phyloP scores from a whole-genome alignment of 2,329 filamentous ascomycete genomes.

The Nothomitra cinnamomea region DNA sequence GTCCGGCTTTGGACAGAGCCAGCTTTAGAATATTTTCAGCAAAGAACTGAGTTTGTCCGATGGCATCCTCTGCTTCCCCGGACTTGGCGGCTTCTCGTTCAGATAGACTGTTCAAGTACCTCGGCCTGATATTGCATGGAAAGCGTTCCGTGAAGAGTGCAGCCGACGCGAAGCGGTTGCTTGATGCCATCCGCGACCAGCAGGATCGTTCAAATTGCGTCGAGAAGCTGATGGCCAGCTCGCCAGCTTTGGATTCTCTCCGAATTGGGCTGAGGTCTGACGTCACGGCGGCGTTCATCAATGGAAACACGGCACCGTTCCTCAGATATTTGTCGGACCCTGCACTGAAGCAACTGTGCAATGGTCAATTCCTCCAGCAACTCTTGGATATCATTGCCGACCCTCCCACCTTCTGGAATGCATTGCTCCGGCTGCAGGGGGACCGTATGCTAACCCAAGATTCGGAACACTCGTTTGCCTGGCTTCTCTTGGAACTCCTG shows the following conservation, averaged over 20 bases:
- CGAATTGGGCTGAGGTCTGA: slow-evolving; percentile 28
- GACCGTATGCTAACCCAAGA: slow-evolving; percentile 18
- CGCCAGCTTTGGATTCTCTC: slow-evolving; percentile 20
- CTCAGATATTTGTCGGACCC: slow-evolving; percentile 25
- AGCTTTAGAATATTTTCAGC: background rate
- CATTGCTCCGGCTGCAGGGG: slow-evolving; percentile 16
- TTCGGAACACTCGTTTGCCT: slow-evolving; percentile 26
- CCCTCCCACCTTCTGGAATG: slow-evolving; percentile 10
- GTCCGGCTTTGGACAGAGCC: no score
- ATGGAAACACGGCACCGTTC: slow-evolving; percentile 18
- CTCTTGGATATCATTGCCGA: slow-evolving; percentile 31
- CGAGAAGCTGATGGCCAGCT: slow-evolving; percentile 24
- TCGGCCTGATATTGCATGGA: slow-evolving; percentile 24
- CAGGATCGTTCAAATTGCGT: slow-evolving; percentile 24
- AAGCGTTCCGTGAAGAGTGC: slow-evolving; percentile 22
- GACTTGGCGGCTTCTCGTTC: slow-evolving; percentile 5
- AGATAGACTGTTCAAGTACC: slow-evolving; percentile 22
- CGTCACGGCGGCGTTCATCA: slow-evolving; percentile 27
- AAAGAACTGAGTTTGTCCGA: background rate
- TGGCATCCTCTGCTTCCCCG: background rate
- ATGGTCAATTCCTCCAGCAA: slow-evolving; percentile 31
- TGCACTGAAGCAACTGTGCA: slow-evolving; percentile 29
- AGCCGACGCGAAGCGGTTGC: slow-evolving; percentile 26
- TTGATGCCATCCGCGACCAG: slow-evolving; percentile 31
- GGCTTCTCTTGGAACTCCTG: slow-evolving; percentile 33